Conservation (phyloP, 805 yeast genomes). For the Yarrowia osloensis region DNA sequence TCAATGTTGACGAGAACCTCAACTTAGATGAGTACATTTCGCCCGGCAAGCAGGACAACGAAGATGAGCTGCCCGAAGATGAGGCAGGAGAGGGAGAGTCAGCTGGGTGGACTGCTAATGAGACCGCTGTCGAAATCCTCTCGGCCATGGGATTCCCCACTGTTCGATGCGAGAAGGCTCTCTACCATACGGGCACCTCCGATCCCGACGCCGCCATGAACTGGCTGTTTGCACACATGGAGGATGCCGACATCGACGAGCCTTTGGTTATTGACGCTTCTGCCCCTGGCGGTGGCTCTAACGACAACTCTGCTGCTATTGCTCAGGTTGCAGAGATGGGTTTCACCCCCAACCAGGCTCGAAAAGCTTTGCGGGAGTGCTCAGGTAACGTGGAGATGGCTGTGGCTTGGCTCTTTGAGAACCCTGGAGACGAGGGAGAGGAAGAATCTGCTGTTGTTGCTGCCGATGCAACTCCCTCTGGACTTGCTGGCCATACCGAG, state of each 20-base stretch:
- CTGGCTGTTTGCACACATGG: slow-evolving; percentile 89
- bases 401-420: slow-evolving; percentile 85
- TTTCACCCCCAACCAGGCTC: slow-evolving; percentile 62
- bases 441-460: slow-evolving; percentile 33
- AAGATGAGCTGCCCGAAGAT: slow-evolving; percentile 46
- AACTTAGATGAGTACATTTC: slow-evolving; percentile 50
- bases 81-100: slow-evolving; percentile 33
- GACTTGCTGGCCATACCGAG: slow-evolving; percentile 38
- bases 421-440: slow-evolving; percentile 66
- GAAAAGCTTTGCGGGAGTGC: slow-evolving; percentile 66
- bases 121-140: slow-evolving; percentile 54
- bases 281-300: slow-evolving; percentile 29
- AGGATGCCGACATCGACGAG: slow-evolving; percentile 73
- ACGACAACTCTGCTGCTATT: slow-evolving; percentile 45
- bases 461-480: slow-evolving; percentile 34
- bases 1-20: slow-evolving; percentile 50
- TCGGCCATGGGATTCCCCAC: slow-evolving; percentile 86
- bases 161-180: slow-evolving; percentile 63
- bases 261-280: slow-evolving; percentile 48
- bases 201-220: slow-evolving; percentile 76
- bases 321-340: slow-evolving; percentile 73
- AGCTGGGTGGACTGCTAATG: slow-evolving; percentile 49
- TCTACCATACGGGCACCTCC: slow-evolving; percentile 69
- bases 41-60: slow-evolving; percentile 48
- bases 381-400: slow-evolving; percentile 69